phyloP scores from a whole-genome alignment of 2,329 filamentous ascomycete species.

The Daldinia sp. region DNA sequence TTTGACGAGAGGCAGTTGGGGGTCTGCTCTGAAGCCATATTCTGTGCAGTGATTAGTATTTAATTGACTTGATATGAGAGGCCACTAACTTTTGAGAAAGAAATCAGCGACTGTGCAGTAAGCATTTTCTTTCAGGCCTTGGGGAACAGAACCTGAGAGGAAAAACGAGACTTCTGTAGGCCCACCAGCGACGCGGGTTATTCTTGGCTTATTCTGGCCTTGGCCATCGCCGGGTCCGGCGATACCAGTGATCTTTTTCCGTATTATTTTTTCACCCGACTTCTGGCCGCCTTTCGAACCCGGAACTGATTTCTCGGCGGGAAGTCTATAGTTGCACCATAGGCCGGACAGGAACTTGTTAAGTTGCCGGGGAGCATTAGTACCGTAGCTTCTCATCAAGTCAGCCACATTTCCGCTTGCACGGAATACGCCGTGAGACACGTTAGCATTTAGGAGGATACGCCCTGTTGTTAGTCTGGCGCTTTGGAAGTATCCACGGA shows the following conservation, averaged over 20 bases:
- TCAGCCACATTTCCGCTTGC: conserved; percentile 53
- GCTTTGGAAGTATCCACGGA: conserved; percentile 69
- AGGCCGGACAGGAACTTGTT: conserved; percentile 42
- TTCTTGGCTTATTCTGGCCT: conserved; percentile 48
- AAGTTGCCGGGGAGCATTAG: not conserved
- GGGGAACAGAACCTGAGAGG: conserved; percentile 44
- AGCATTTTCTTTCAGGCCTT: conserved; percentile 46
- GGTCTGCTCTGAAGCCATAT: conserved; percentile 49
- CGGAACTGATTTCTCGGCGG: conserved; percentile 32
- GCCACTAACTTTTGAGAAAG: conserved; percentile 57
- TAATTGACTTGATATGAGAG: not conserved
- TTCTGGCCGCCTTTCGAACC: conserved; percentile 39
- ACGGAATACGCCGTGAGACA: conserved; percentile 66
- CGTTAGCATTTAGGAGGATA: conserved; percentile 67
- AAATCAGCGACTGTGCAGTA: conserved; percentile 58
- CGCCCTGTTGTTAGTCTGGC: conserved; percentile 65
- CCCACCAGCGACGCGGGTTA: conserved; percentile 44
- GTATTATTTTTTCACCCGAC: conserved; percentile 30
- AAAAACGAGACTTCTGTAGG: conserved; percentile 52
- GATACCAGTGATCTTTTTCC: conserved; percentile 45
- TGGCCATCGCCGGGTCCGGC: conserved; percentile 52
- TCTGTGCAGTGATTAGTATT: conserved; percentile 42
- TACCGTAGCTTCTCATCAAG: conserved; percentile 49
- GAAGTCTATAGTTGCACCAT: conserved; percentile 37
- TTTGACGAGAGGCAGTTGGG: conserved; percentile 72